A percentile compares a stretch with the other conserved stretches of the same genome.
Evolutionary conservation across 768 basidiomycete genomes (phyloP).

Genomic region (Pholiota microspora): DNA sequence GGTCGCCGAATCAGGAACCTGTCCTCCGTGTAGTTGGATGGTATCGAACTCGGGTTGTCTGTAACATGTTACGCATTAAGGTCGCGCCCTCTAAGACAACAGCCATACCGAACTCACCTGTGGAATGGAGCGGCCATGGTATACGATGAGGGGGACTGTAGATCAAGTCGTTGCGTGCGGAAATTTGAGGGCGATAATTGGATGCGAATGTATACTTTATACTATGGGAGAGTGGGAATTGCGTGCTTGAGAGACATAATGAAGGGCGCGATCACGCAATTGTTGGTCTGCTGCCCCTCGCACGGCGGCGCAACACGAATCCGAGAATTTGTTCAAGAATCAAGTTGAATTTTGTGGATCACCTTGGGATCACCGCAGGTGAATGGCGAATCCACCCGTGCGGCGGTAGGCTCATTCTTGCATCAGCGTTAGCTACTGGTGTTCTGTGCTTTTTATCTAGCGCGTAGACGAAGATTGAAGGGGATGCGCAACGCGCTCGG

Average conservation of each 20-base stretch:
- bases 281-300: neutral
- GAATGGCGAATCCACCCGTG: too few relatives aligned
- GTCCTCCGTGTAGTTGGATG: constrained; percentile 77
- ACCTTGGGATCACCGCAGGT: neutral
- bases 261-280: constrained; percentile 20
- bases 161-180: neutral
- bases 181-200: neutral
- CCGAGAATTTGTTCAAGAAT: neutral
- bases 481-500: too few relatives aligned
- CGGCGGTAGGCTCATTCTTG: too few relatives aligned
- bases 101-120: constrained; percentile 24
- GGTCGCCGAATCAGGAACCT: constrained; percentile 58
- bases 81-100: neutral
- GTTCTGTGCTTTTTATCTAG: too few relatives aligned
- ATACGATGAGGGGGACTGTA: neutral
- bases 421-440: too few relatives aligned
- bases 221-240: constrained; percentile 15
- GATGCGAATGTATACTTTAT: neutral
- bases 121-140: constrained; percentile 36
- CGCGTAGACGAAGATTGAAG: too few relatives aligned
- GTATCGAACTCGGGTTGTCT: constrained; percentile 77
- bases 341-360: neutral
- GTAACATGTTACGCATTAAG: neutral
- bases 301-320: neutral
- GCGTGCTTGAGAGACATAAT: constrained; percentile 20